Conservation (phyloP, 352 stramenopile genomes). For the Phytophthora hybrid region DNA sequence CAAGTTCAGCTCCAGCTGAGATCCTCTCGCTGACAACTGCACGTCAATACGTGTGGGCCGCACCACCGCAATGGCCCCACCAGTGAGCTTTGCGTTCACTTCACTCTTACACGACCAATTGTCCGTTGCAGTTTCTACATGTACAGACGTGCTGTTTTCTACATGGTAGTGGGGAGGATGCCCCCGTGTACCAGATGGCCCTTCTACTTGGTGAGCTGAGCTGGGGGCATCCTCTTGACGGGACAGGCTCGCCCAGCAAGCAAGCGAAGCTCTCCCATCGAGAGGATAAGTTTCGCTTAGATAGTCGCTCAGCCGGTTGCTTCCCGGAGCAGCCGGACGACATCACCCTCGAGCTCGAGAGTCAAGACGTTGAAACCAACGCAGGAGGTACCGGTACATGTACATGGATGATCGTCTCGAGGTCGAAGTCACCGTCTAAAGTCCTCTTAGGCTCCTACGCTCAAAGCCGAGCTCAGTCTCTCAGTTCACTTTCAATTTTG, state of each 20-base stretch:
- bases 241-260: constrained; percentile 4
- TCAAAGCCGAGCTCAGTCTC: neutral
- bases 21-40: neutral
- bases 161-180: neutral
- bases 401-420: neutral
- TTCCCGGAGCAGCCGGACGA: constrained; percentile 5
- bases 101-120: neutral
- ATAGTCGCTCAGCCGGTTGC: constrained; percentile 8
- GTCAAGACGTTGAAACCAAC: constrained; percentile 8
- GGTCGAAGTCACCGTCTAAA: neutral
- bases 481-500: constrained; percentile 21
- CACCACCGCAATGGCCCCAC: neutral
- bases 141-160: no score
- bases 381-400: neutral
- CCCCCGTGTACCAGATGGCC: neutral
- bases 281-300: constrained; percentile 19
- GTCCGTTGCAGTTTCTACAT: neutral
- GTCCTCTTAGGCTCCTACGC: neutral
- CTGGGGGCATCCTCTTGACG: neutral
- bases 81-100: neutral
- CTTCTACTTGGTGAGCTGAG: neutral
- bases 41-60: neutral
- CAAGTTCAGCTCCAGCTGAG: neutral
- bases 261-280: constrained; percentile 10
- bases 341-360: neutral